These are phyloP conservation scores for Echium plantagineum DNA, from an alignment of 257 asterid species.

Conservation along the genomic window DNA sequence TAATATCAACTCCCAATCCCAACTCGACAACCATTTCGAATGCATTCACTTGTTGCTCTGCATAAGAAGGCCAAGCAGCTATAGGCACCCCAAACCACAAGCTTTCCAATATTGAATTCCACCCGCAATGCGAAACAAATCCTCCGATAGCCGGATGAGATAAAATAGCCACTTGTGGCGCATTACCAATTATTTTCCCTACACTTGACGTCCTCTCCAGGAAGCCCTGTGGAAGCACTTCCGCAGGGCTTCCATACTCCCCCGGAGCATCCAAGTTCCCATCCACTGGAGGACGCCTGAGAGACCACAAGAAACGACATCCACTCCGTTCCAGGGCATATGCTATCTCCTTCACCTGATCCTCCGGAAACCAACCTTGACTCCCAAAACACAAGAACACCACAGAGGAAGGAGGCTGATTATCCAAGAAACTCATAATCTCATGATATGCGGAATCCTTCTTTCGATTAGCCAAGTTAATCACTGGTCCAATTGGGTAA, in stretches of 20 bases:
- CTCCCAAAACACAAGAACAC: slow-evolving; percentile 21
- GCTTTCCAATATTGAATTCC: slow-evolving; percentile 22
- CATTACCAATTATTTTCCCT: slow-evolving; percentile 23
- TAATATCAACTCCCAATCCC: slow-evolving; percentile 18
- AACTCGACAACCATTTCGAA: slow-evolving; percentile 13
- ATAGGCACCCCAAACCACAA: slow-evolving; percentile 21
- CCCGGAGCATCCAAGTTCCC: background rate
- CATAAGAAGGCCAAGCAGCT: slow-evolving; percentile 23
- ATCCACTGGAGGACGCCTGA: background rate
- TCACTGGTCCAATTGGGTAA: slow-evolving; percentile 13
- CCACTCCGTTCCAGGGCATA: slow-evolving; percentile 11
- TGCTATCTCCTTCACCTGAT: slow-evolving; percentile 21
- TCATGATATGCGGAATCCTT: background rate
- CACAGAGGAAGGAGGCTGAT: slow-evolving; percentile 15
- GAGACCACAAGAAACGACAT: slow-evolving; percentile 15
- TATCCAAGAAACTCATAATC: slow-evolving; percentile 16
- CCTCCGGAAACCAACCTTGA: slow-evolving; percentile 6
- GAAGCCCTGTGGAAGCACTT: slow-evolving; percentile 13
- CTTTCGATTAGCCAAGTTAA: background rate
- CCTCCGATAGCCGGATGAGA: slow-evolving; percentile 18
- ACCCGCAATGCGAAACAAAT: slow-evolving; percentile 20
- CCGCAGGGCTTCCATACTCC: slow-evolving; percentile 6
- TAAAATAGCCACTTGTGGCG: slow-evolving; percentile 15
- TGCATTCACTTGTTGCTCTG: slow-evolving; percentile 24
- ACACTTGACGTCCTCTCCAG: slow-evolving; percentile 4